Conservation (phyloP, 805 yeast genomes). For the Kazachstania martiniae region DNA sequence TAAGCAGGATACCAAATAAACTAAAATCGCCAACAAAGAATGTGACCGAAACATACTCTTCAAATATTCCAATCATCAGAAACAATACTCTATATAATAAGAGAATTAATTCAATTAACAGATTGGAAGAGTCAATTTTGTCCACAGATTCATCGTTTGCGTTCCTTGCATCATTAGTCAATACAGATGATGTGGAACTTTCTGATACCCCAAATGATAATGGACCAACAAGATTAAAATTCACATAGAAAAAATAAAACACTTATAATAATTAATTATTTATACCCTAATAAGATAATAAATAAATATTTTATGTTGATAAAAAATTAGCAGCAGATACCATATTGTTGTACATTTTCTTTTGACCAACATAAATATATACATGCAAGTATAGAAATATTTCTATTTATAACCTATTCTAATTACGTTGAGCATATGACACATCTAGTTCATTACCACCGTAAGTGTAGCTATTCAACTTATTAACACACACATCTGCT, state of each 20-base stretch:
- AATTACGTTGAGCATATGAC: conserved; percentile 44
- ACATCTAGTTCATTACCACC: conserved; percentile 70
- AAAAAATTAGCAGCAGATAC: too few species aligned
- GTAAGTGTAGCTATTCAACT: conserved; percentile 68
- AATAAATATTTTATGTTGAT: too few species aligned
- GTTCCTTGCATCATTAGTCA: conserved; percentile 31
- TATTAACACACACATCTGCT: conserved; percentile 65
- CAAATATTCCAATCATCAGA: not conserved
- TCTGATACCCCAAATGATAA: conserved; percentile 7
- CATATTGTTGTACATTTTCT: too few species aligned
- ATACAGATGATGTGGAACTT: conserved; percentile 6
- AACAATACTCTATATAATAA: not conserved
- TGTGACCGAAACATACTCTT: not conserved
- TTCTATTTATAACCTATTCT: too few species aligned
- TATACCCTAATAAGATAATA: too few species aligned
- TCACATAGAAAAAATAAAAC: too few species aligned
- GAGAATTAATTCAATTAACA: not conserved
- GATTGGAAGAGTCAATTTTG: conserved; percentile 2
- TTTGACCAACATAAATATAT: too few species aligned
- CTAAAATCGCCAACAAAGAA: not conserved
- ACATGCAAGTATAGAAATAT: too few species aligned
- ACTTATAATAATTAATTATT: too few species aligned
- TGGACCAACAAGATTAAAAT: conserved; percentile 9
- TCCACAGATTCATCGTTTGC: conserved; percentile 33
- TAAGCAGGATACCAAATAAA: conserved; percentile 4